Percentiles rank a stretch among this genome's conserved stretches.
Evolutionary conservation across 2,329 filamentous ascomycete species (phyloP).

Genomic region (Orbilia oligospora): DNA sequence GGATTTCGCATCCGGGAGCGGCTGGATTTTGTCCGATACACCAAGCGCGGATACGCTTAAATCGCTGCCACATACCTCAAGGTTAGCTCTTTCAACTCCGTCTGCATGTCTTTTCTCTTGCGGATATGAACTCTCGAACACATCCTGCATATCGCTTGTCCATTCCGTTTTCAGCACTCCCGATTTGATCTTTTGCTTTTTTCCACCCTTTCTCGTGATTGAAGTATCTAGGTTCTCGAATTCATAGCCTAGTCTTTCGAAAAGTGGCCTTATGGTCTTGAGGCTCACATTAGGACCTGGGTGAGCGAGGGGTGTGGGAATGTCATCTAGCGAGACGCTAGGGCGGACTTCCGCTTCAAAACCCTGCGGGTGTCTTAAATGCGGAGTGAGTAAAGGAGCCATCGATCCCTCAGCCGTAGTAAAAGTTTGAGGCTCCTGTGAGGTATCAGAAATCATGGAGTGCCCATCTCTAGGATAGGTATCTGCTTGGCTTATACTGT

Average conservation of each 20-base stretch:
- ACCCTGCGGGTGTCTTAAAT: neutral
- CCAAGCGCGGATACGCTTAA: neutral
- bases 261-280: neutral
- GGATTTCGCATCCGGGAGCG: neutral
- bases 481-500: neutral
- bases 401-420: neutral
- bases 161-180: neutral
- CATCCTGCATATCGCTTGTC: neutral
- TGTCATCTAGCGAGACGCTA: no score
- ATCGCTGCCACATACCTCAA: neutral
- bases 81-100: neutral
- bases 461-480: neutral
- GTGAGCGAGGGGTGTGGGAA: neutral
- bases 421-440: neutral
- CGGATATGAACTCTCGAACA: neutral
- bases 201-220: neutral
- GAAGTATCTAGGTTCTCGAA: neutral
- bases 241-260: constrained; percentile 17
- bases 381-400: neutral
- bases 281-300: neutral
- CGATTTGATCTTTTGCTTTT: constrained; percentile 1
- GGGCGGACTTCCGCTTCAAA: neutral
- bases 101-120: neutral
- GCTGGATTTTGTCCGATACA: neutral
- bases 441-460: neutral